Percentiles rank a stretch among this genome's conserved stretches.
These are phyloP conservation scores for Cyathus striatus DNA, from an alignment of 768 basidiomycete species.

Conservation along the genomic window DNA sequence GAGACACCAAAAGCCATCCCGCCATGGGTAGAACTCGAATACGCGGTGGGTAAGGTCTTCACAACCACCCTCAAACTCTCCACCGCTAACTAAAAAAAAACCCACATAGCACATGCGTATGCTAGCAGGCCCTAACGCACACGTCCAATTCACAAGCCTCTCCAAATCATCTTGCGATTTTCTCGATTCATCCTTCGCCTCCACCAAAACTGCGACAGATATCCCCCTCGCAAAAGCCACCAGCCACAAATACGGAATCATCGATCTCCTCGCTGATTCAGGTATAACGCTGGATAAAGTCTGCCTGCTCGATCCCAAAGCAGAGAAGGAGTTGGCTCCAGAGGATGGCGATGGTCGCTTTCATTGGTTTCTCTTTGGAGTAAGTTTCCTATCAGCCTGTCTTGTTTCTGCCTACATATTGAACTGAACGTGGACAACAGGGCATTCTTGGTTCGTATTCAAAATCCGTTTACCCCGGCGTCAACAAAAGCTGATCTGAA, in stretches of 20 bases:
- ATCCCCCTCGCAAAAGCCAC: slow-evolving; percentile 28
- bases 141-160: slow-evolving; percentile 82
- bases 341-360: slow-evolving; percentile 75
- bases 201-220: slow-evolving; percentile 8
- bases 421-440: too few relatives aligned
- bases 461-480: too few relatives aligned
- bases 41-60: slow-evolving; percentile 49
- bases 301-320: slow-evolving; percentile 93
- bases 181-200: slow-evolving; percentile 32
- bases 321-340: slow-evolving; percentile 60
- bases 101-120: slow-evolving; percentile 76
- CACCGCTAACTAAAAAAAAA: neutral
- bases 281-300: slow-evolving; percentile 51
- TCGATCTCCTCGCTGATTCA: slow-evolving; percentile 49
- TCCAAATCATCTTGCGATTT: slow-evolving; percentile 63
- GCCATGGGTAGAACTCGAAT: slow-evolving; percentile 92
- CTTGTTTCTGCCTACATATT: neutral
- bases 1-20: slow-evolving; percentile 63
- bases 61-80: neutral
- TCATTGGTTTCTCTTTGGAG: slow-evolving; percentile 89
- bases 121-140: slow-evolving; percentile 59
- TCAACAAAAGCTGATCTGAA: neutral
- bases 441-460: slow-evolving; percentile 28
- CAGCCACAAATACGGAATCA: slow-evolving; percentile 47
- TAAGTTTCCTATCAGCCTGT: slow-evolving; percentile 25